These are phyloP conservation scores for Peterozyma xylosa DNA, from an alignment of 805 yeast genomes.

Conservation along the genomic window DNA sequence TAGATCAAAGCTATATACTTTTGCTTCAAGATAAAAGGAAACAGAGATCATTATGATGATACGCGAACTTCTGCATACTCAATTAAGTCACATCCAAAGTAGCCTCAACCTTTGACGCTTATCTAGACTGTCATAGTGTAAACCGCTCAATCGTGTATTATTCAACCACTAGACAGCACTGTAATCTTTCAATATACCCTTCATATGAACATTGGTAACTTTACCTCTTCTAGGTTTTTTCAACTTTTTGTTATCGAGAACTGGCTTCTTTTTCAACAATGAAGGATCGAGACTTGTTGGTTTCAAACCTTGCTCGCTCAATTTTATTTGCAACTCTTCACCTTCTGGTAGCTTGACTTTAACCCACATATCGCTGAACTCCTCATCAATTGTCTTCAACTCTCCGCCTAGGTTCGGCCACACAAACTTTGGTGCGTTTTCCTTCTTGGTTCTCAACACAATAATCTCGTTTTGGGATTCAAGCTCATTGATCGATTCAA, in stretches of 20 bases:
- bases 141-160: too few species aligned
- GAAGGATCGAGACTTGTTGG: conserved; percentile 99
- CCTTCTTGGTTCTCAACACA: conserved; percentile 87
- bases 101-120: too few species aligned
- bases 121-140: too few species aligned
- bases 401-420: conserved; percentile 81
- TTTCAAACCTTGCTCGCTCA: conserved; percentile 80
- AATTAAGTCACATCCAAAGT: too few species aligned
- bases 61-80: too few species aligned
- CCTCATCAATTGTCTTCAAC: conserved; percentile 60
- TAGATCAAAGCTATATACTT: too few species aligned
- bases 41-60: too few species aligned
- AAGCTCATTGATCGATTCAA: conserved; percentile 67
- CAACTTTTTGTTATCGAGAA: conserved; percentile 62
- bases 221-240: conserved; percentile 91
- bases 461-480: conserved; percentile 73
- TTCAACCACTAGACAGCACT: not conserved
- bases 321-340: conserved; percentile 69
- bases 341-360: conserved; percentile 72
- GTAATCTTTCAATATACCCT: conserved; percentile 89
- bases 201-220: conserved; percentile 94
- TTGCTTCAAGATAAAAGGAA: too few species aligned
- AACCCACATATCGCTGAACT: conserved; percentile 79
- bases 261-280: conserved; percentile 57
- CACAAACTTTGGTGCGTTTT: conserved; percentile 82